Base-by-base conservation (phyloP, 192 early-diverging fungal genomes). In the Entomortierella chlamydospora region DNA sequence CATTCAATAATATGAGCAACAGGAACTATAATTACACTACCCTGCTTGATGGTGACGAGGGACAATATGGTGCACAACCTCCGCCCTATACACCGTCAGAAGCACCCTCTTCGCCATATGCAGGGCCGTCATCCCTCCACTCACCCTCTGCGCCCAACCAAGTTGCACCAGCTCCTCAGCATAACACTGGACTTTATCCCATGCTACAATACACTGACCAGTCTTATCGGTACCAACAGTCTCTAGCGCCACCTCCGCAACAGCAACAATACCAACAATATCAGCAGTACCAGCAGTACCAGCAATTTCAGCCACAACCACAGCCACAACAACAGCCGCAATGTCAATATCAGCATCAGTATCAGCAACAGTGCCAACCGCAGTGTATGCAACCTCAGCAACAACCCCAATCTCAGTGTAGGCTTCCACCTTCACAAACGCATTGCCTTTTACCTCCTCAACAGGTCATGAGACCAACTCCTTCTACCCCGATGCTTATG, bases 401-500 rank as follows among this genome's bases (percentile, higher is more conserved):
- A 26, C 26, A 29, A 30, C 61, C 12, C 1, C 49, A 62, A 15
- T 20, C 26, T 2, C 7, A 28, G 6, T 22, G 13, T 47, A 15
- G 18, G 39, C 15, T 20, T 43, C 41, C 23, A 39, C 7, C 57
- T 20, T 5, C n/a, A 6, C 13, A 18, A 13, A 7, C 33, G 2
- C 11, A 58, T 22, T 39, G 17, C 6, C 57, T n/a, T 22, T 25
- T 25, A 29, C n/a, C 57, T 23, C 20, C 9, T 43, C 22, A 29
- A 7, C 37, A 60, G 39, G 9, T 43, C 34, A 22, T 57, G 42
- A 37, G 51, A 28, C 45, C 64, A 29, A 13, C n/a, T 0, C 64
- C 52, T 1, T 25, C 42, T 18, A 47, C 45, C 4, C 45, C 45
- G 4, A 57, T 66, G 26, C 22, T 66, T 29, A 66, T 57, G 64